Evolutionary conservation across 495 filamentous ascomycete species (phyloP), one percentile per base, ranked within the genome.

Genomic region (Symbiotaphrina buchneri): DNA sequence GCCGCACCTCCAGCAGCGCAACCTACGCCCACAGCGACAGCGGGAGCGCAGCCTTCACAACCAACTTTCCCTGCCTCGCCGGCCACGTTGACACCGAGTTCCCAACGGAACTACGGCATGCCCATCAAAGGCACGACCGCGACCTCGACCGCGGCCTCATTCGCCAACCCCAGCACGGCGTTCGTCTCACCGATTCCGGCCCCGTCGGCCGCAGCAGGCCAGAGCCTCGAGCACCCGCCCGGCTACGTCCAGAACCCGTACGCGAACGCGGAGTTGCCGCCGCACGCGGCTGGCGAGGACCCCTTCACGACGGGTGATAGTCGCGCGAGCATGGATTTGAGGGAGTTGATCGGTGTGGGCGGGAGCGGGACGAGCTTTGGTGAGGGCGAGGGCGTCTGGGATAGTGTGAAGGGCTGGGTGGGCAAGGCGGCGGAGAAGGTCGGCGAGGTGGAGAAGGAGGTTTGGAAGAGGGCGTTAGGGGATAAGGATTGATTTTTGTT

Each of bases 391-490:
- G 56, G 63, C 0, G 44, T 70, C 6, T 53, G 64, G 48, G 56
- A 50, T 3, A 55, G 54, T 10, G 69, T 68, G 2, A 70, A 59
- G 54, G 61, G 61, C 37, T 68, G 67, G 63, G 56, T 65, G 28
- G 56, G 60, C 39, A 62, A 51, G 26, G 71, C 65, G 6, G 72
- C 73, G 32, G 52, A 55, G 38, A 70, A 65, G 46, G 43, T 77
- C 30, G 58, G 53, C 7, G 65, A 68, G 32, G 65, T 65, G 13
- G 71, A 77, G 50, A 65, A 56, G 36, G 66, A 71, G 52, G 63
- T 76, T n/a, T 79, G 75, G 74, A 72, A 54, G 51, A 58, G 58
- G 46, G 70, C n/a, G n/a, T n/a, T n/a, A n/a, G n/a, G n/a, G n/a
- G n/a, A n/a, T n/a, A n/a, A n/a, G n/a, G n/a, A n/a, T n/a, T n/a